phyloP scores from a whole-genome alignment of 169 alveolate genomes.

The Eimeria necatrix region DNA sequence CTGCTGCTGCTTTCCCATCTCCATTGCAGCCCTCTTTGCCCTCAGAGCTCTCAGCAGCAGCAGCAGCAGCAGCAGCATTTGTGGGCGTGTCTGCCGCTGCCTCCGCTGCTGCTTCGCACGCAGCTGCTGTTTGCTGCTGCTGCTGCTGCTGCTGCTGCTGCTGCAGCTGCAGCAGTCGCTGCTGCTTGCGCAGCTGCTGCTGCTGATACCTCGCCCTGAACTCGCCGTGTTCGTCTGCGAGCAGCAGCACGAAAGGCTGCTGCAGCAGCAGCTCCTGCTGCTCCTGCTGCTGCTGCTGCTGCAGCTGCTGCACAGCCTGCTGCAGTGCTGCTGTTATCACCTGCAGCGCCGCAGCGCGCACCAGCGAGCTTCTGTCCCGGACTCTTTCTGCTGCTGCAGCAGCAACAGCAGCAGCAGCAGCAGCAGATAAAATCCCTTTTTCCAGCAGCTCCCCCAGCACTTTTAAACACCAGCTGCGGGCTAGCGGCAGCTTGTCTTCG shows the following conservation, averaged over 20 bases:
- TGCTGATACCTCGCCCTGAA: background rate
- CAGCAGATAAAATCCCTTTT: conserved; percentile 35
- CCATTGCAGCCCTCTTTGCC: background rate
- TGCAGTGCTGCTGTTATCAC: conserved; percentile 42
- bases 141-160: conserved; percentile 1
- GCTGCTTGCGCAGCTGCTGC: conserved; percentile 27
- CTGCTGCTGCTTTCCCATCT: background rate
- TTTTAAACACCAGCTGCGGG: conserved; percentile 53
- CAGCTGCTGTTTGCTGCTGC: background rate
- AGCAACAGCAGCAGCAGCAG: background rate
- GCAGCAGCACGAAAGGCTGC: conserved; percentile 12
- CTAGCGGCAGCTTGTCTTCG: conserved; percentile 53
- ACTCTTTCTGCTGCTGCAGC: conserved; percentile 2
- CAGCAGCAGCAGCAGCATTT: background rate
- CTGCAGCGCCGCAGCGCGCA: conserved; percentile 54
- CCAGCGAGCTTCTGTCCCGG: conserved; percentile 65
- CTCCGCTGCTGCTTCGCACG: background rate
- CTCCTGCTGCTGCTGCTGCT: conserved; percentile 10
- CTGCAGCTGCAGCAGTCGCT: background rate
- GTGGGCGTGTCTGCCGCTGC: background rate
- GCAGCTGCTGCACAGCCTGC: conserved; percentile 57
- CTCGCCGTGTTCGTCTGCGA: background rate
- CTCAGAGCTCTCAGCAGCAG: background rate
- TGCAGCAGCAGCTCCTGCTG: background rate
- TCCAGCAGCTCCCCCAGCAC: conserved; percentile 41